Conservation (phyloP, 805 yeast genomes). For the Wickerhamomyces alni region DNA sequence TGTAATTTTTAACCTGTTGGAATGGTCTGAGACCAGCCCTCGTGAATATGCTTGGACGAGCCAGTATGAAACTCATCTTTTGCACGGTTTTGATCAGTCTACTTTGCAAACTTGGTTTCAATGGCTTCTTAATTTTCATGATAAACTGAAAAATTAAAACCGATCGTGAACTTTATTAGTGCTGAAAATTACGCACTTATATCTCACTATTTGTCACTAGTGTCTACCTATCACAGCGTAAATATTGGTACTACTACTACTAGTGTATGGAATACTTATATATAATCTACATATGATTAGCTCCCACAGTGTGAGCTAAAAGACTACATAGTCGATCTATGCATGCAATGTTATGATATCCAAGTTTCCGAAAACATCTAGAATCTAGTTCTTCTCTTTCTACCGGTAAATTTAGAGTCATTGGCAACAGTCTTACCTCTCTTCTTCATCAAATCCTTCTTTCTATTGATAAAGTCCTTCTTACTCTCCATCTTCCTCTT, state of each 20-base stretch:
- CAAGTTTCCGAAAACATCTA: conserved; percentile 23
- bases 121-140: not conserved
- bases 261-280: no score
- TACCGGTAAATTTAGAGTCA: conserved; percentile 89
- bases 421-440: conserved; percentile 86
- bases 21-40: conserved; percentile 1
- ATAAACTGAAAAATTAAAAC: not conserved
- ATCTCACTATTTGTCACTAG: no score
- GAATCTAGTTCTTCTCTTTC: conserved; percentile 68
- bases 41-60: not conserved
- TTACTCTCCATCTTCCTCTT: conserved; percentile 56
- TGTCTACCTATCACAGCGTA: no score
- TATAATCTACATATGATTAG: no score
- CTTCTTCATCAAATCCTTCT: conserved; percentile 88
- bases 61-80: not conserved
- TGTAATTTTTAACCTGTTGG: conserved; percentile 7
- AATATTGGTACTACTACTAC: no score
- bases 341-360: no score
- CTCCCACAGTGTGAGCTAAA: no score
- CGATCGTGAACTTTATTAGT: not conserved
- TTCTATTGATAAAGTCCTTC: conserved; percentile 79
- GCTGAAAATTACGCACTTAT: not conserved
- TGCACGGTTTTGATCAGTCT: not conserved
- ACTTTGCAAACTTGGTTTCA: not conserved
- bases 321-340: no score